Conservation (phyloP, 164 flowering plant species). For the Malania oleifera region DNA sequence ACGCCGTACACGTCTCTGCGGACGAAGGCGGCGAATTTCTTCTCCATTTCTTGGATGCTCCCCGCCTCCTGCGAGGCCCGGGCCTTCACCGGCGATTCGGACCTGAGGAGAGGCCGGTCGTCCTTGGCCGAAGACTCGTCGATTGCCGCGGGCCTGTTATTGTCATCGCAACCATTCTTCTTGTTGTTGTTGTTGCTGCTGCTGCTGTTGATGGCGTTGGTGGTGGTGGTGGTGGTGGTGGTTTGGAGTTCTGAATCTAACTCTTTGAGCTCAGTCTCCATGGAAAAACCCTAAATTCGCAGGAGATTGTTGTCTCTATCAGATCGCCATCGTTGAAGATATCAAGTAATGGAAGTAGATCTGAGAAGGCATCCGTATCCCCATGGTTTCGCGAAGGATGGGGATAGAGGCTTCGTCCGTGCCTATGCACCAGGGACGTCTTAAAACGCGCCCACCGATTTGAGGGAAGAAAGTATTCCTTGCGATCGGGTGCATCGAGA, state of each 20-base stretch:
- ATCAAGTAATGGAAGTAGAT: too few species aligned
- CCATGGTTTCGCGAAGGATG: background rate
- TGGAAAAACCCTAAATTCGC: conserved; percentile 12
- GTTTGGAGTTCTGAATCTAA: conserved; percentile 11
- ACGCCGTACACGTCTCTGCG: conserved; percentile 78
- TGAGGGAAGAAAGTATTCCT: too few species aligned
- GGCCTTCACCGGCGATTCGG: conserved; percentile 14
- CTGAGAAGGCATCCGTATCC: background rate
- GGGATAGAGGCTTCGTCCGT: background rate
- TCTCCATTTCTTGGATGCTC: conserved; percentile 55
- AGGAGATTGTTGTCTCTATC: too few species aligned
- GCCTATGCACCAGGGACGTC: background rate
- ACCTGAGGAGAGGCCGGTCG: conserved; percentile 58
- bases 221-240: background rate
- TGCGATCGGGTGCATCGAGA: too few species aligned
- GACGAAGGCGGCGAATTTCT: conserved; percentile 75
- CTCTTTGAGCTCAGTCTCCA: conserved; percentile 52
- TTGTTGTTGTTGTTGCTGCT: background rate
- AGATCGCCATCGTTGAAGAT: too few species aligned
- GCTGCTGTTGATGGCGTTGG: background rate
- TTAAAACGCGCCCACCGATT: too few species aligned
- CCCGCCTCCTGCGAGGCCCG: conserved; percentile 12
- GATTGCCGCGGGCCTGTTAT: conserved; percentile 8
- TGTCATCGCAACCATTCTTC: background rate
- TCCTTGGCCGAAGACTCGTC: conserved; percentile 35